Percentiles rank a stretch among this genome's conserved stretches.
Evolutionary conservation across 192 early-diverging fungal species (phyloP).

Genomic region (Chytriomyces sp.): DNA sequence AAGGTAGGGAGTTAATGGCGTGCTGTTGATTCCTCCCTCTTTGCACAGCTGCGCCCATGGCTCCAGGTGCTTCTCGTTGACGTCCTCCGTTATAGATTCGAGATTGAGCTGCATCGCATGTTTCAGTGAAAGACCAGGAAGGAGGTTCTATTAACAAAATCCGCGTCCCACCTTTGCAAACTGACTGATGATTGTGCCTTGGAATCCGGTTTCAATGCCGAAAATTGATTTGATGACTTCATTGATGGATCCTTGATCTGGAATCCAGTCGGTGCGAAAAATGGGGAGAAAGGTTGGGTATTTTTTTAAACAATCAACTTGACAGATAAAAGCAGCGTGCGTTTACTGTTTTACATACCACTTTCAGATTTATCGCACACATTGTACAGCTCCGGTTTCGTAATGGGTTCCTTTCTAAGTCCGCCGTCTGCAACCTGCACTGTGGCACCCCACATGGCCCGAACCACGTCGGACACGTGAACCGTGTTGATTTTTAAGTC

Average conservation of each 20-base stretch:
- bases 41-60: conserved; percentile 90
- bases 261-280: neutral
- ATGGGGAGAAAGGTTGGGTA: neutral
- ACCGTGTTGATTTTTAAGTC: conserved; percentile 93
- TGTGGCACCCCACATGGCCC: conserved; percentile 56
- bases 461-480: conserved; percentile 83
- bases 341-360: conserved; percentile 53
- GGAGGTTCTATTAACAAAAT: neutral
- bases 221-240: conserved; percentile 71
- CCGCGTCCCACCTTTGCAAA: conserved; percentile 76
- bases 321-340: neutral
- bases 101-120: conserved; percentile 70
- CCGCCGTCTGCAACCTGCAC: conserved; percentile 56
- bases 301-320: neutral
- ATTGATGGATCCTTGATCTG: conserved; percentile 83
- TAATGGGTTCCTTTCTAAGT: conserved; percentile 47
- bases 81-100: conserved; percentile 84
- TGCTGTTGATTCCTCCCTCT: conserved; percentile 70
- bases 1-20: conserved; percentile 90
- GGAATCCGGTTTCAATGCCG: conserved; percentile 83
- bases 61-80: conserved; percentile 90
- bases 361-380: conserved; percentile 86
- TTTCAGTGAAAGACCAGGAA: neutral
- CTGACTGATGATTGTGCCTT: conserved; percentile 74
- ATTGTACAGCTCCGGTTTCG: conserved; percentile 73